Conservation (phyloP, 2,329 filamentous ascomycete species). For the Aureobasidium pullulans region DNA sequence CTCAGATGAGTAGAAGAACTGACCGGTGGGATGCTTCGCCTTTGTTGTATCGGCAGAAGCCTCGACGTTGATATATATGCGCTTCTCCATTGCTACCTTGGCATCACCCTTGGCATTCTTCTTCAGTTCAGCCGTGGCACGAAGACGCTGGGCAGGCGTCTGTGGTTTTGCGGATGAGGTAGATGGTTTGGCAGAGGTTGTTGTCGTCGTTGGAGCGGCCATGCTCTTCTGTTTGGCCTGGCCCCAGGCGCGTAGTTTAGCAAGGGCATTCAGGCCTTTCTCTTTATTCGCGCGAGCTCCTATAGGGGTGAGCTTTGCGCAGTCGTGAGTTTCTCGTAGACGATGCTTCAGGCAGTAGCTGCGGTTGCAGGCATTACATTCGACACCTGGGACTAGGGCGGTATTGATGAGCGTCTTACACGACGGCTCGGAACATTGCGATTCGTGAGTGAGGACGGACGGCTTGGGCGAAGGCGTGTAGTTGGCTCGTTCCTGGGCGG, state of each 20-base stretch:
- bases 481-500: constrained; percentile 29
- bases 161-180: constrained; percentile 26
- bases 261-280: constrained; percentile 66
- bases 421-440: constrained; percentile 57
- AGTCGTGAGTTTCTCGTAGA: constrained; percentile 74
- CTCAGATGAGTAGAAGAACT: constrained; percentile 50
- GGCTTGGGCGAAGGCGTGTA: constrained; percentile 38
- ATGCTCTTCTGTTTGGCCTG: constrained; percentile 48
- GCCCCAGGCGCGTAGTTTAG: constrained; percentile 73
- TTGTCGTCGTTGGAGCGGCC: constrained; percentile 13
- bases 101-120: constrained; percentile 83
- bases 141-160: constrained; percentile 55
- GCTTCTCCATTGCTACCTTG: constrained; percentile 70
- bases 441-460: constrained; percentile 53
- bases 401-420: constrained; percentile 70
- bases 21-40: constrained; percentile 65
- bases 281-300: constrained; percentile 51
- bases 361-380: constrained; percentile 64
- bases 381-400: constrained; percentile 58
- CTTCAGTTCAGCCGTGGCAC: constrained; percentile 72
- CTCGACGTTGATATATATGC: constrained; percentile 86
- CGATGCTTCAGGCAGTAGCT: constrained; percentile 74
- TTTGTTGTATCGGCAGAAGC: constrained; percentile 80
- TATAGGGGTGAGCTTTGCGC: constrained; percentile 61
- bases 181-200: background rate